Evolutionary conservation across 257 asterid genomes (phyloP), one percentile per base, ranked within the genome.

Genomic region (Thymus quinquecostatus): DNA sequence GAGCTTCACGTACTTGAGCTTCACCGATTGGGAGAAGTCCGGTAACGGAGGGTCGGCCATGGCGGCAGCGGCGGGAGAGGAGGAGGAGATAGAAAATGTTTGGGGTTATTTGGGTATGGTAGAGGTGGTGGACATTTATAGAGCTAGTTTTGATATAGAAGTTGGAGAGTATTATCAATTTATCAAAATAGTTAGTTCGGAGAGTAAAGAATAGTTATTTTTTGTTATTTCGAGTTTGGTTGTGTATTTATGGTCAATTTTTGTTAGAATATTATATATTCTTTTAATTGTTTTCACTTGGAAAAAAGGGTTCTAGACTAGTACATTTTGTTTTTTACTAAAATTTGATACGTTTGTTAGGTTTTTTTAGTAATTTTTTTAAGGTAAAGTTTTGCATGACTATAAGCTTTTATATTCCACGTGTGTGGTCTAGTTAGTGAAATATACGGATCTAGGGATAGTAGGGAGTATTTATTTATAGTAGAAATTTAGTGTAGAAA

Each of bases 1-100:
- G 21, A 77, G 77, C 54, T 80, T 82, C 1, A 76, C 82, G 68
- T 85, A 85, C 47, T 75, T 82, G 56, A 80, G 84, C 66, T 82
- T 86, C 10, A 70, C 72, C 3, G 78, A 69, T 9, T 66, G 68
- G 10, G 85, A 72, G 70, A 72, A 72, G 5, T 82, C 83, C 56
- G 72, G 81, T 45, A 47, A 59, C 7, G 78, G 78, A 0, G 75
- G 78, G 53, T 62, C 53, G 33, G 81, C 76, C 84, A 80, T 78
- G 43, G 21, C 6, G 34, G 47, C 6, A 32, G 9, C 5, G 57
- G 7, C 1, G 62, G 55, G 1, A 13, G 32, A 27, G 28, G 57
- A 21, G 21, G 21, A 21, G 21, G 21, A 21, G 21, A 21, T 21
- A 21, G 21, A 0, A 21, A 21, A 21, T 21, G 21, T 21, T 21